These are phyloP conservation scores for Aspergillus tamarii DNA, from an alignment of 2,329 filamentous ascomycete genomes.

Conservation along the genomic window DNA sequence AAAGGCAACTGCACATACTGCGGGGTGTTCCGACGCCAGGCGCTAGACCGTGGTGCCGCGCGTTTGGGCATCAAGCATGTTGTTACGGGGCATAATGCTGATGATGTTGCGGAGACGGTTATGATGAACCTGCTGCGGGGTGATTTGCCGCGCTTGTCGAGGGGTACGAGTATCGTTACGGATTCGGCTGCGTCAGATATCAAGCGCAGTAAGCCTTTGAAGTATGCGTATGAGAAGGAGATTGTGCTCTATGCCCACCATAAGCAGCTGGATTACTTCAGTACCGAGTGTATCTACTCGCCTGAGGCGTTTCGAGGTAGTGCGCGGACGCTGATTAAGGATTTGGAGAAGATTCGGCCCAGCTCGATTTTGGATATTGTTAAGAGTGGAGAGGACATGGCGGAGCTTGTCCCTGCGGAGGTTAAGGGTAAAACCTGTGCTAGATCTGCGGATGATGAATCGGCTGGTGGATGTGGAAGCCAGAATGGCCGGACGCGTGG, in stretches of 20 bases:
- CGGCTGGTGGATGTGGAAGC: slow-evolving; percentile 73
- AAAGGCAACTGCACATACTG: slow-evolving; percentile 99
- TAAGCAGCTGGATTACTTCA: slow-evolving; percentile 97
- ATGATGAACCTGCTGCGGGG: slow-evolving; percentile 95
- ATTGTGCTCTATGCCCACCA: slow-evolving; percentile 98
- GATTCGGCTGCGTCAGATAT: slow-evolving; percentile 79
- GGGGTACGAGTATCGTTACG: slow-evolving; percentile 89
- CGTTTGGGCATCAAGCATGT: slow-evolving; percentile 87
- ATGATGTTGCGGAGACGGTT: slow-evolving; percentile 95
- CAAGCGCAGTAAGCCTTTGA: slow-evolving; percentile 92
- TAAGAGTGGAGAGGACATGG: slow-evolving; percentile 94
- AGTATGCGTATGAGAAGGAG: slow-evolving; percentile 98
- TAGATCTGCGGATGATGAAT: slow-evolving; percentile 52
- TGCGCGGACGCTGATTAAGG: slow-evolving; percentile 90
- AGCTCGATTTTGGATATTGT: slow-evolving; percentile 96
- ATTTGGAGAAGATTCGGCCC: slow-evolving; percentile 86
- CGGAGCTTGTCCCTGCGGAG: slow-evolving; percentile 72
- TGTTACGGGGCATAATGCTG: slow-evolving; percentile 95
- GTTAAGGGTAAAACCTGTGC: slow-evolving; percentile 39
- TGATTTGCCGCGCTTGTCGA: slow-evolving; percentile 81
- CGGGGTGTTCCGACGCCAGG: slow-evolving; percentile 92
- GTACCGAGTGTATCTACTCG: slow-evolving; percentile 97
- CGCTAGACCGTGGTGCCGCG: slow-evolving; percentile 87
- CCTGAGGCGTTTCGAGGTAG: slow-evolving; percentile 95
- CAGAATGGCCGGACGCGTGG: slow-evolving; percentile 67